Conservation (phyloP, 176 grass and related monocot species). For the Lolium multiflorum region DNA sequence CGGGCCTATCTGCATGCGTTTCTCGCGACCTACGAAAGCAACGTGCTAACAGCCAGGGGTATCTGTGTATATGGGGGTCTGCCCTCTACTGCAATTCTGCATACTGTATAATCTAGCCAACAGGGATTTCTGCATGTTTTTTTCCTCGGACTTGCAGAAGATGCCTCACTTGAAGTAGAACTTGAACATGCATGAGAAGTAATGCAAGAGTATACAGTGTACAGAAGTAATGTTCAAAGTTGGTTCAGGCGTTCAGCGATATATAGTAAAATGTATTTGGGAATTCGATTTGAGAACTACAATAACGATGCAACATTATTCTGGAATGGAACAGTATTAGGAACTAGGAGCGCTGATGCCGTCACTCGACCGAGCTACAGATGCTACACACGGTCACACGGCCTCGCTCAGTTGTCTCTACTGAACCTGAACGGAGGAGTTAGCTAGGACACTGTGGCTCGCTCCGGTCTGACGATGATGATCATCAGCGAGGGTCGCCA, state of each 20-base stretch:
- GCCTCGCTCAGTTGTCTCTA: background rate
- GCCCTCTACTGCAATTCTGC: background rate
- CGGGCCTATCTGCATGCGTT: slow-evolving; percentile 11
- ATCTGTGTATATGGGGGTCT: background rate
- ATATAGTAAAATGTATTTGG: no score
- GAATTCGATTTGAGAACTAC: no score
- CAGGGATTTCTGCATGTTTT: slow-evolving; percentile 2
- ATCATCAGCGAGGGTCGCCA: slow-evolving; percentile 18
- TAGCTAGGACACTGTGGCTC: slow-evolving; percentile 3
- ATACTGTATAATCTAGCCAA: background rate
- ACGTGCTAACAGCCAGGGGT: slow-evolving; percentile 42
- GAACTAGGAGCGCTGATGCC: no score
- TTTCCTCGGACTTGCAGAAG: no score
- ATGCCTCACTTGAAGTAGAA: no score
- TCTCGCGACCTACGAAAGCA: slow-evolving; percentile 37
- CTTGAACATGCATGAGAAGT: no score
- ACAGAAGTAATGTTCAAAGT: no score
- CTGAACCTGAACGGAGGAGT: background rate
- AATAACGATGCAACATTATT: no score
- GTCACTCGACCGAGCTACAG: background rate
- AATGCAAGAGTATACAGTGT: no score
- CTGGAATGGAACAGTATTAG: no score
- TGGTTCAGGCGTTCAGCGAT: no score
- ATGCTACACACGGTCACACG: background rate
- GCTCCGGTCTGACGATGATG: background rate